These are phyloP conservation scores for Verticillium klebahnii DNA, from an alignment of 2,329 filamentous ascomycete species.

Conservation along the genomic window DNA sequence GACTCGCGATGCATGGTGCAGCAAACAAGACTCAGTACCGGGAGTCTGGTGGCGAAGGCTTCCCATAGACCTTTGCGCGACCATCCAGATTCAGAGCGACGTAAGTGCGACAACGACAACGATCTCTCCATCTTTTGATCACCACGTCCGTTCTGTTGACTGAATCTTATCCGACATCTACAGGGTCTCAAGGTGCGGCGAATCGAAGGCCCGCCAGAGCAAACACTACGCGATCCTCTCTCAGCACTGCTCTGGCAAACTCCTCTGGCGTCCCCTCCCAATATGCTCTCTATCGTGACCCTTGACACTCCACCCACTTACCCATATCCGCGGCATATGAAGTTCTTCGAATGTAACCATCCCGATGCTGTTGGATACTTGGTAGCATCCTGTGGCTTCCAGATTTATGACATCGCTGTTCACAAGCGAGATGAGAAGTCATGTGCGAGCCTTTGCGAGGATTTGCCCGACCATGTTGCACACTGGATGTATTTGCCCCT, in stretches of 20 bases:
- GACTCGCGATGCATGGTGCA: background rate
- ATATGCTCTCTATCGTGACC: background rate
- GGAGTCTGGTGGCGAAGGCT: background rate
- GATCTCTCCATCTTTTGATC: background rate
- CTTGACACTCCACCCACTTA: background rate
- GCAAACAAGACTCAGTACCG: background rate
- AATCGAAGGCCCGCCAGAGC: background rate
- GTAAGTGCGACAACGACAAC: background rate
- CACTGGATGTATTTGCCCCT: conserved; percentile 3
- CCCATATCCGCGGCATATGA: background rate
- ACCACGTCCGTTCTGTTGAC: background rate
- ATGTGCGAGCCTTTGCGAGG: background rate
- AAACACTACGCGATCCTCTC: background rate
- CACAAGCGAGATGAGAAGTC: background rate
- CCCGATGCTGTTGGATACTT: background rate
- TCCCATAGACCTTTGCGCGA: background rate
- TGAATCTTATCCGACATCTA: background rate
- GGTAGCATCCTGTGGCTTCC: background rate
- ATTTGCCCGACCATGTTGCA: background rate
- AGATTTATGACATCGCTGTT: background rate
- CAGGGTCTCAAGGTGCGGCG: background rate
- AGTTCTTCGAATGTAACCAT: background rate
- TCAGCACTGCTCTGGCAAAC: background rate
- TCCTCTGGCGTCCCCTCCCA: background rate
- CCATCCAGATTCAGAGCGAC: background rate